These are phyloP conservation scores for Xylaria sp. DNA, from an alignment of 2,329 filamentous ascomycete species.

Conservation along the genomic window DNA sequence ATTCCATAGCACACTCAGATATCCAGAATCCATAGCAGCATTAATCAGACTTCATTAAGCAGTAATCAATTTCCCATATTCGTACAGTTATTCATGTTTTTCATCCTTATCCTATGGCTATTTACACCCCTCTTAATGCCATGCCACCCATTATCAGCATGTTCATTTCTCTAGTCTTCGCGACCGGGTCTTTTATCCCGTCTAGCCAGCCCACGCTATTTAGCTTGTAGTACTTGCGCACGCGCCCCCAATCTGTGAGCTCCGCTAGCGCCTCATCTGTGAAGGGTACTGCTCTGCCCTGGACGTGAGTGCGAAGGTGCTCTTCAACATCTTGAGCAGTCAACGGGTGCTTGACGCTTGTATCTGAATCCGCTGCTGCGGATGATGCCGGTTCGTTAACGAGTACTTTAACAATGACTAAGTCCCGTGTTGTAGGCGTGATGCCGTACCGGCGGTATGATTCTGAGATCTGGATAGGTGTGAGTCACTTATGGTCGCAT, in stretches of 20 bases:
- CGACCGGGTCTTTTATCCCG: slow-evolving; percentile 55
- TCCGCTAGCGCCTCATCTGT: slow-evolving; percentile 70
- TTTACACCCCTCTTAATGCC: slow-evolving; percentile 73
- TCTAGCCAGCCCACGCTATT: slow-evolving; percentile 67
- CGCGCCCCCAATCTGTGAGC: slow-evolving; percentile 72
- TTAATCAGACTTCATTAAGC: slow-evolving; percentile 14
- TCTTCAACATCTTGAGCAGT: slow-evolving; percentile 59
- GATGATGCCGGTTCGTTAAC: slow-evolving; percentile 52
- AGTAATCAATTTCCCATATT: slow-evolving; percentile 7
- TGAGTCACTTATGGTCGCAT: neutral
- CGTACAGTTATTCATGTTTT: neutral
- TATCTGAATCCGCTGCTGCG: neutral
- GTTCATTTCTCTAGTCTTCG: slow-evolving; percentile 69
- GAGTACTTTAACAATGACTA: slow-evolving; percentile 86
- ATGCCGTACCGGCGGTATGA: slow-evolving; percentile 92
- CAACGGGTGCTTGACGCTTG: slow-evolving; percentile 13
- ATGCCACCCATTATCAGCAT: slow-evolving; percentile 78
- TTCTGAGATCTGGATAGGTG: slow-evolving; percentile 77
- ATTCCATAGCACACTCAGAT: slow-evolving; percentile 17
- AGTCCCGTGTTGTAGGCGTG: slow-evolving; percentile 71
- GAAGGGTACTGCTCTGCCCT: slow-evolving; percentile 70
- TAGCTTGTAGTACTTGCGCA: slow-evolving; percentile 90
- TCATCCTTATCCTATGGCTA: neutral
- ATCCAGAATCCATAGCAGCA: neutral
- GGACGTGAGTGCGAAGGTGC: slow-evolving; percentile 71